A percentile compares a stretch with the other conserved stretches of the same genome.
These are phyloP conservation scores for Nothophytophthora sp. DNA, from an alignment of 352 stramenopile genomes.

Conservation along the genomic window DNA sequence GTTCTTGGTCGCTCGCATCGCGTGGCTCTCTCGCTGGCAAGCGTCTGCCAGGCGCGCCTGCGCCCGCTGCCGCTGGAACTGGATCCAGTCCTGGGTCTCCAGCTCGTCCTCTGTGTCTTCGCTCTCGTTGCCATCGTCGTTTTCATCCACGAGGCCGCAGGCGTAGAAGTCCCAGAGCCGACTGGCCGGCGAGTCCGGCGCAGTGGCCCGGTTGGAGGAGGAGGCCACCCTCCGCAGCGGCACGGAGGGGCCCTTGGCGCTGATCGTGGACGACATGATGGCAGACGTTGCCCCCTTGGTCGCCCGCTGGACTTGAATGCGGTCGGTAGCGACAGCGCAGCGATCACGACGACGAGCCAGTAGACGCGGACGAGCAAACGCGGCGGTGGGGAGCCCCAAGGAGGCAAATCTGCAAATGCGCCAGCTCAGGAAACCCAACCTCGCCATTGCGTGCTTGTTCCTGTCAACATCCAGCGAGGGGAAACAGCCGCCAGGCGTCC, in stretches of 20 bases:
- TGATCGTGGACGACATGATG: constrained; percentile 24
- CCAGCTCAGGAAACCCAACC: no score
- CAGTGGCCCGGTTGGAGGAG: constrained; percentile 5
- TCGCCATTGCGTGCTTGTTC: no score
- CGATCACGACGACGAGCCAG: no score
- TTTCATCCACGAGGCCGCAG: constrained; percentile 53
- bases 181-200: constrained; percentile 18
- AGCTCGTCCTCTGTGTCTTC: constrained; percentile 66
- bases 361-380: constrained; percentile 9
- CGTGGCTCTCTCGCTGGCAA: constrained; percentile 34
- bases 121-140: constrained; percentile 34
- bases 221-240: constrained; percentile 14
- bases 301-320: no score
- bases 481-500: no score
- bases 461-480: no score
- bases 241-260: constrained; percentile 14
- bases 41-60: constrained; percentile 46
- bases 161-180: constrained; percentile 64
- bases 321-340: no score
- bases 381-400: constrained; percentile 1
- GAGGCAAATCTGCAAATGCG: constrained; percentile 23
- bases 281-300: background rate
- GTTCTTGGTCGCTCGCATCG: constrained; percentile 19
- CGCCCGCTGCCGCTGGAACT: constrained; percentile 56
- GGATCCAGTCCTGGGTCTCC: constrained; percentile 55